Base-by-base conservation (phyloP, 2,329 filamentous ascomycete species). In the Aspergillus unguis region DNA sequence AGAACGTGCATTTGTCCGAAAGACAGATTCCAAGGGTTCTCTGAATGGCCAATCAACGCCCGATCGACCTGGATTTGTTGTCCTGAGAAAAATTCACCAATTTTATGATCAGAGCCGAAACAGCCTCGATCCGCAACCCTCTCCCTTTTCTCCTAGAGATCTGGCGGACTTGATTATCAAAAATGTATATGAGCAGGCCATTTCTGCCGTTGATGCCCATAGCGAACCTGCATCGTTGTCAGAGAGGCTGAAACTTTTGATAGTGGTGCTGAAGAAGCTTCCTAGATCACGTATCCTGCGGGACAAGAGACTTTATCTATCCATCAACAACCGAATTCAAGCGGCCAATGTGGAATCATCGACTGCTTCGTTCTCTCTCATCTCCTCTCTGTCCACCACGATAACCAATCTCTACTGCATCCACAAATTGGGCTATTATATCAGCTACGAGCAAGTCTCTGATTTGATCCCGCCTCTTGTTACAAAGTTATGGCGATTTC, bases 41-140 rank as follows among this genome's bases (percentile, higher is more conserved):
- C 27, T 42, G 26, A 58, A 52, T 11, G 56, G 58, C 36, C 38
- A 48, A 33, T 52, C 57, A 2, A 23, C 45, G 10, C 42, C 52
- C 2, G 61, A 63, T 11, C 25, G 62, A 37, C 55, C 58, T 28
- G 50, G 58, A 4, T 48, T 57, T n/a, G 65, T 85, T 35, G 71
- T 88, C 8, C 68, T 88, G 42, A 80, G 80, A 55, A 81, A 72
- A 53, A 83, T 90, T 47, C 80, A 77, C 60, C 72, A 74, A 7
- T 91, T 90, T 62, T 91, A 91, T 66, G 76, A 85, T 32, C 77
- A 82, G 54, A 85, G 87, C 54, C 86, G 88, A 66, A 85, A 85
- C 38, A 89, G 83, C 58, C 72, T 88, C 23, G 86, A 90, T 53
- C 78, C 80, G 33, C 77, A 78, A 6, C 68, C 78, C 4, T 75